Base-by-base conservation (phyloP, 495 filamentous ascomycete genomes). In the Hypoxylon trugodes region DNA sequence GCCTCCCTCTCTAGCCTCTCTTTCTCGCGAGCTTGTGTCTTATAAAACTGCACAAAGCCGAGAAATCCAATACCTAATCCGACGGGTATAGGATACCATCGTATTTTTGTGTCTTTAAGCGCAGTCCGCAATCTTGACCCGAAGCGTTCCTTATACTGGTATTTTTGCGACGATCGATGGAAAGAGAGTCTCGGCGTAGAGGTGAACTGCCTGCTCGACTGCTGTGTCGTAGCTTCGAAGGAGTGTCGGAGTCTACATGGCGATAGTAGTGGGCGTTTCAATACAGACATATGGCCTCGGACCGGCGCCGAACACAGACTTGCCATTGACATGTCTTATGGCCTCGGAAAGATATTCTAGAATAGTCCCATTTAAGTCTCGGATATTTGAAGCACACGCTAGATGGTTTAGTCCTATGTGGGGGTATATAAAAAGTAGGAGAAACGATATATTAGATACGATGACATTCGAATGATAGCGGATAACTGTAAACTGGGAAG, bases 1-100 rank as follows among this genome's bases (percentile, higher is more conserved):
- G 35, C 77, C 48, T 84, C 83, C n/a, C 81, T 77, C 32, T 80
- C 77, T 22, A 87, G 76, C 41, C 78, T 77, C 48, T 79, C 76
- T 72, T 83, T 76, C 76, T 89, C 75, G 65, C 87, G 59, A 71
- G 83, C 72, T 78, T 81, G 83, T 53, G 87, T 77, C 72, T 88
- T 90, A 76, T 96, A 95, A 69, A 97, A 87, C 59, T 97, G 92
- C 22, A 89, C 80, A 12, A 91, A 75, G 3, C 94, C 96, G 8
- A 98, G 80, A 41, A 97, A 91, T 33, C 84, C 91, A 62, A 98
- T 89, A 37, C 95, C 95, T 4, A 98, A 81, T 6, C 88, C 91
- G 30, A 96, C 85, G 16, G 95, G 96, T 70, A 98, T 98, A n/a
- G 91, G 91, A 76, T 93, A 89, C 95, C 95, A 98, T 82, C 90